Base-by-base conservation (phyloP, 163 green algal genomes). In the Trebouxia gelatinosa region DNA sequence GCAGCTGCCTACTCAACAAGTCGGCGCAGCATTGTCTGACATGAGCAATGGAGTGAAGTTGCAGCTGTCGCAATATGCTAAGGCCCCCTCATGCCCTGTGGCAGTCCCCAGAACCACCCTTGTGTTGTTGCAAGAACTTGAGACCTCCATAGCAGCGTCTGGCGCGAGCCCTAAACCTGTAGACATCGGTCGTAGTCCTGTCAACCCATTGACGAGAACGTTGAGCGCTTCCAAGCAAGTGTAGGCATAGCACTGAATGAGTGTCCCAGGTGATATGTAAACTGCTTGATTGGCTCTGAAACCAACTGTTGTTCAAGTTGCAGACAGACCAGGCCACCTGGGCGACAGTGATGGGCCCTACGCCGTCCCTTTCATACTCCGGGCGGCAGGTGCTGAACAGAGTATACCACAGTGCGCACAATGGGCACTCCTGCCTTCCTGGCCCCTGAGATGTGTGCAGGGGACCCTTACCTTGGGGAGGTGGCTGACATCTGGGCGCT, bases 391-490 rank as follows among this genome's bases (percentile, higher is more conserved):
- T 87, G 16, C 76, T 96, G 58, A 87, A 92, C n/a, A n/a, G n/a
- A n/a, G n/a, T n/a, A 79, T 59, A 66, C 34, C 19, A 57, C 75
- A 29, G n/a, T 74, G 51, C 70, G 75, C 46, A 78, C 80, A 0
- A 61, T 80, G 51, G 91, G 91, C 68, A 96, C 91, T 16, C 91
- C 91, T 9, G 90, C 88, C 19, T 96, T 93, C 81, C 83, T 95
- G 78, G 64, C 85, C 23, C 87, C 88, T 37, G 84, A 92, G 82
- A 74, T 92, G 46, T 89, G 83, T 65, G 71, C 62, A 1, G 86
- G 86, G 1, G 54, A 79, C 31, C 46, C 59, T 2, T 91, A 88
- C 74, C 62, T 67, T 43, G 84, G 80, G 5, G 64, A 77, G 4
- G 31, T 62, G 23, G 86, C 86, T 0, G 88, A 92, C 75, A 59